Evolutionary conservation across 169 alveolate genomes (phyloP).

Genomic region (Eimeria mitis): DNA sequence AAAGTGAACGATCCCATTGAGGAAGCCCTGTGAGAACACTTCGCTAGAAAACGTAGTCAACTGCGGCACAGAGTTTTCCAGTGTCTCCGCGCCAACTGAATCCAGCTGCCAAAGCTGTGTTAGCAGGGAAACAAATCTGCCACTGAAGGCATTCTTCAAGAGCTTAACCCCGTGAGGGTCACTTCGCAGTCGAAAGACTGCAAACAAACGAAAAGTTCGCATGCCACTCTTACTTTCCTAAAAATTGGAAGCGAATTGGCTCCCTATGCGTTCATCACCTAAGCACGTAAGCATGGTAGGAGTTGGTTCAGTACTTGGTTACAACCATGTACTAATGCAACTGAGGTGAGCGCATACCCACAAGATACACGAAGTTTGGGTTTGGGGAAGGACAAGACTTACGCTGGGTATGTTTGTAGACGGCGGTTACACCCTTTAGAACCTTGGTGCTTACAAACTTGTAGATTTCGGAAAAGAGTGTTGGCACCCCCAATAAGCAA

Average conservation of each 20-base stretch:
- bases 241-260: neutral
- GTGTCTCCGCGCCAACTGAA: conserved; percentile 15
- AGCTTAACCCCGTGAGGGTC: conserved; percentile 29
- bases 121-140: conserved; percentile 31
- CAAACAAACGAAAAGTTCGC: neutral
- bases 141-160: conserved; percentile 19
- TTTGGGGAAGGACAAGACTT: neutral
- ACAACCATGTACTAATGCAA: neutral
- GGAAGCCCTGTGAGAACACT: conserved; percentile 47
- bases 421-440: neutral
- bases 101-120: conserved; percentile 69
- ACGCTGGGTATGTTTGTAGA: conserved; percentile 54
- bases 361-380: neutral
- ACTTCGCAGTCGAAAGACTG: conserved; percentile 45
- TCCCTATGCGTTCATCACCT: neutral
- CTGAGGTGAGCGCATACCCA: neutral
- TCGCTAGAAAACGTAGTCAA: conserved; percentile 45
- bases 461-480: conserved; percentile 3
- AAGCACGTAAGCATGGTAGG: neutral
- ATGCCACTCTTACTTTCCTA: neutral
- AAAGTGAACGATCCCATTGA: conserved; percentile 40
- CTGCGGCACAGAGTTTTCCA: neutral
- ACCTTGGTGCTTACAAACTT: conserved; percentile 19
- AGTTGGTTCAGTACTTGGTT: too few relatives aligned
- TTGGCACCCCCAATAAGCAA: conserved; percentile 52